Evolutionary conservation across 345 rosid genomes (phyloP).

Genomic region (Cochlearia excelsa): DNA sequence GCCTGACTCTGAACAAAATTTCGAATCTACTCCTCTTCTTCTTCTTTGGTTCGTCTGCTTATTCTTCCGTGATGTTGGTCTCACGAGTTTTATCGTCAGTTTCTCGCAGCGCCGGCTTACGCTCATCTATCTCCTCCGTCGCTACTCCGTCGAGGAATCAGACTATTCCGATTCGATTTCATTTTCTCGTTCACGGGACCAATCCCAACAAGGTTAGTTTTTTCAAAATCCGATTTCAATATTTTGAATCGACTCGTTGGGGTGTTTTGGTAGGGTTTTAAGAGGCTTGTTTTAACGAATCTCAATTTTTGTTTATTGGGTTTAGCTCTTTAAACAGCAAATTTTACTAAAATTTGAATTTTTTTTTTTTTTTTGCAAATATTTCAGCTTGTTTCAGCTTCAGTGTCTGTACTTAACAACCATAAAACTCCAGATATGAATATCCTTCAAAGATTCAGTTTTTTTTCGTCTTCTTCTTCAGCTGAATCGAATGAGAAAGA

Average conservation of each 20-base stretch:
- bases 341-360: no score
- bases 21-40: no score
- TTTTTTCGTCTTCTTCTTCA: conserved; percentile 67
- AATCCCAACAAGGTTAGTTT: conserved; percentile 39
- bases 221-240: not conserved
- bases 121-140: conserved; percentile 44
- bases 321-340: no score
- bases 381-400: conserved; percentile 43
- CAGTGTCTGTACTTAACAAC: conserved; percentile 41
- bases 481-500: conserved; percentile 49
- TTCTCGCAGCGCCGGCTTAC: conserved; percentile 46
- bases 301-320: not conserved
- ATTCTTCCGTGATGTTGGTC: conserved; percentile 42
- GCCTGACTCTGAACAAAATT: no score
- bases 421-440: conserved; percentile 38
- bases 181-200: conserved; percentile 36
- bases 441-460: conserved; percentile 48
- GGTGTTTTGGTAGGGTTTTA: conserved; percentile 49
- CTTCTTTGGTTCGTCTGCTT: not conserved
- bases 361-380: no score
- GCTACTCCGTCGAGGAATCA: conserved; percentile 39
- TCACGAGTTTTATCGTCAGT: conserved; percentile 53
- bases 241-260: conserved; percentile 8
- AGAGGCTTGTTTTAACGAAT: conserved; percentile 27
- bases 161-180: conserved; percentile 37